A percentile compares a stretch with the other conserved stretches of the same genome.
Evolutionary conservation across 2,329 filamentous ascomycete genomes (phyloP).

Genomic region (Trichoderma sp.): DNA sequence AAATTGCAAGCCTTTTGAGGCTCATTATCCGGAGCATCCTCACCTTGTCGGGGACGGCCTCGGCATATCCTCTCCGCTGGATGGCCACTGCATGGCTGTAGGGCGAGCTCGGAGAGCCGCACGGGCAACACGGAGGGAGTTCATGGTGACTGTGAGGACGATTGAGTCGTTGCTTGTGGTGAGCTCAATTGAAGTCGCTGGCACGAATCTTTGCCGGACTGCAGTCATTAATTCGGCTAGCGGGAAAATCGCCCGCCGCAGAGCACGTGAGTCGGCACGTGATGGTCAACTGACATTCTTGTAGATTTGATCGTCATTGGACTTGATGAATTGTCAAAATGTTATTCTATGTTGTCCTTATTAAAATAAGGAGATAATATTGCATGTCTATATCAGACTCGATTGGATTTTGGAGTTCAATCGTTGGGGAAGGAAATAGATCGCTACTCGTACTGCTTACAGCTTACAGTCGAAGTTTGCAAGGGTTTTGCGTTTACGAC

Average conservation of each 20-base stretch:
- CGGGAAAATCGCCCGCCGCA: conserved; percentile 40
- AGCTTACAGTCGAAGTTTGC: background rate
- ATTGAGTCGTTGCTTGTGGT: conserved; percentile 51
- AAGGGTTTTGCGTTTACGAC: background rate
- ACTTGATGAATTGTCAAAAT: background rate
- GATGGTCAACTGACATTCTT: background rate
- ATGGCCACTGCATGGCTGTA: conserved; percentile 70
- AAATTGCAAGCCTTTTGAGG: background rate
- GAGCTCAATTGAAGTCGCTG: conserved; percentile 46
- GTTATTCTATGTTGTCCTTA: too few relatives aligned
- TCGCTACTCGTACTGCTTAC: background rate
- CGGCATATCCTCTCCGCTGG: conserved; percentile 89
- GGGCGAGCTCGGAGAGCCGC: conserved; percentile 83
- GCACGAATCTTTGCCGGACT: conserved; percentile 51
- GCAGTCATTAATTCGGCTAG: conserved; percentile 43
- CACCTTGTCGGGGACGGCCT: conserved; percentile 81
- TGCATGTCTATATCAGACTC: background rate
- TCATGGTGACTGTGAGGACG: conserved; percentile 70
- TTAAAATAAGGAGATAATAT: background rate
- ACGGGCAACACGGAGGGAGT: conserved; percentile 89
- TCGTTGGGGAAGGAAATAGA: background rate
- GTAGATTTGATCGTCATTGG: background rate
- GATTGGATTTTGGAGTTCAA: background rate
- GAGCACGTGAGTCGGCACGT: conserved; percentile 36
- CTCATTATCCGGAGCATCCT: conserved; percentile 33